phyloP scores from a whole-genome alignment of 495 filamentous ascomycete genomes.

The Penicillium soppii region DNA sequence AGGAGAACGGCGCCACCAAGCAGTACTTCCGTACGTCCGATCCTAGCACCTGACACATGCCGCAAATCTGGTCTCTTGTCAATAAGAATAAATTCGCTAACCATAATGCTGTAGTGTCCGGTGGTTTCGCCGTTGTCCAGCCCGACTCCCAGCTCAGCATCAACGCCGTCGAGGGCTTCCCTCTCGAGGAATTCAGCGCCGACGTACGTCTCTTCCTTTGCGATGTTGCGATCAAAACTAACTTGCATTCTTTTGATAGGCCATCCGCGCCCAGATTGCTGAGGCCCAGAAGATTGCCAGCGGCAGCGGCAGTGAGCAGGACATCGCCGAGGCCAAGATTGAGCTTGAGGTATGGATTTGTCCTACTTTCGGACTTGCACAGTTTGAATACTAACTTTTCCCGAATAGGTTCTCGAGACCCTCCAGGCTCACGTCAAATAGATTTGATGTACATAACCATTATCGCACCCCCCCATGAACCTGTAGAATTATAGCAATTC shows the following conservation, averaged over 20 bases:
- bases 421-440: slow-evolving; percentile 76
- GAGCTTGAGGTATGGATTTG: slow-evolving; percentile 85
- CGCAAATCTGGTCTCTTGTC: slow-evolving; percentile 1
- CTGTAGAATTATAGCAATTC: slow-evolving; percentile 49
- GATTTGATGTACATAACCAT: slow-evolving; percentile 48
- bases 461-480: slow-evolving; percentile 33
- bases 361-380: too few species aligned
- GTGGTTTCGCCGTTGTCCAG: slow-evolving; percentile 95
- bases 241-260: slow-evolving; percentile 22
- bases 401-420: slow-evolving; percentile 64
- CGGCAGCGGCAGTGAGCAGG: slow-evolving; percentile 91
- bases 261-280: slow-evolving; percentile 59
- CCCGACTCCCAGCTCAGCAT: slow-evolving; percentile 93
- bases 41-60: slow-evolving; percentile 6
- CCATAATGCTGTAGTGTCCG: slow-evolving; percentile 67
- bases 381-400: slow-evolving; percentile 13
- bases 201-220: slow-evolving; percentile 52
- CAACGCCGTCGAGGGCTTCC: slow-evolving; percentile 93
- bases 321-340: slow-evolving; percentile 97
- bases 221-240: slow-evolving; percentile 7
- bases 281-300: slow-evolving; percentile 94
- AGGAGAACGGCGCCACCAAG: slow-evolving; percentile 91
- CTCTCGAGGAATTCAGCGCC: slow-evolving; percentile 91
- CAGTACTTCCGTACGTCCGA: slow-evolving; percentile 91
- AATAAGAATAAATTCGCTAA: slow-evolving; percentile 20